phyloP scores from a whole-genome alignment of 2,329 filamentous ascomycete genomes.

The Colletotrichum tamarilloi region DNA sequence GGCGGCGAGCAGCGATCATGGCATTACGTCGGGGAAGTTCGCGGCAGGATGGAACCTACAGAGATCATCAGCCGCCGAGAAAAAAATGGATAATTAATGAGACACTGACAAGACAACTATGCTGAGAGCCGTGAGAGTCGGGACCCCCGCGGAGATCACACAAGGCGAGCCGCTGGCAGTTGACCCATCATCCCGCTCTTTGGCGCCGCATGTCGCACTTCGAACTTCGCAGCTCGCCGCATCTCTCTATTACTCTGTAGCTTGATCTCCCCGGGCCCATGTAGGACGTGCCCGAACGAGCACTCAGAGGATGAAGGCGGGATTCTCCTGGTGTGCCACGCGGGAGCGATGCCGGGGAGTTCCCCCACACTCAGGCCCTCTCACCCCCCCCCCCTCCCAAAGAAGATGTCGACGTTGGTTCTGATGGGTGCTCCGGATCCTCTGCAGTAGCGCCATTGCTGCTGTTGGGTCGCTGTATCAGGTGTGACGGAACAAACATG shows the following conservation, averaged over 20 bases:
- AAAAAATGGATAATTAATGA: not conserved
- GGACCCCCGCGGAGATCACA: not conserved
- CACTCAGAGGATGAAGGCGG: not conserved
- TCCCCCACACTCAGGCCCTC: slow-evolving; percentile 21
- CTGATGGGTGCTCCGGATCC: no score
- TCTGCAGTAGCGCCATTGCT: not conserved
- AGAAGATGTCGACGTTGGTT: not conserved
- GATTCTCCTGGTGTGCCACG: slow-evolving; percentile 26
- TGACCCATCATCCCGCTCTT: not conserved
- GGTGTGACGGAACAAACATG: not conserved
- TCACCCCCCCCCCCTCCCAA: no score
- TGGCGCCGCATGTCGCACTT: not conserved
- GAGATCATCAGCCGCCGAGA: not conserved
- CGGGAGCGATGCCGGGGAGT: slow-evolving; percentile 29
- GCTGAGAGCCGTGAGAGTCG: not conserved
- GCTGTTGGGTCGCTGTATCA: not conserved
- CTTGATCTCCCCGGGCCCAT: not conserved
- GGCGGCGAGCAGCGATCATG: not conserved
- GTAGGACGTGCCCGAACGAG: slow-evolving; percentile 21
- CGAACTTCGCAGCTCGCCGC: slow-evolving; percentile 29
- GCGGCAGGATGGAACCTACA: not conserved
- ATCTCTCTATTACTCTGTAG: not conserved
- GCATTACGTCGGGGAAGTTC: not conserved
- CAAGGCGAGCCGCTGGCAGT: not conserved
- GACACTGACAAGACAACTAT: not conserved